phyloP scores from a whole-genome alignment of 2,329 filamentous ascomycete species.

The Phyllosticta citribraziliensis region DNA sequence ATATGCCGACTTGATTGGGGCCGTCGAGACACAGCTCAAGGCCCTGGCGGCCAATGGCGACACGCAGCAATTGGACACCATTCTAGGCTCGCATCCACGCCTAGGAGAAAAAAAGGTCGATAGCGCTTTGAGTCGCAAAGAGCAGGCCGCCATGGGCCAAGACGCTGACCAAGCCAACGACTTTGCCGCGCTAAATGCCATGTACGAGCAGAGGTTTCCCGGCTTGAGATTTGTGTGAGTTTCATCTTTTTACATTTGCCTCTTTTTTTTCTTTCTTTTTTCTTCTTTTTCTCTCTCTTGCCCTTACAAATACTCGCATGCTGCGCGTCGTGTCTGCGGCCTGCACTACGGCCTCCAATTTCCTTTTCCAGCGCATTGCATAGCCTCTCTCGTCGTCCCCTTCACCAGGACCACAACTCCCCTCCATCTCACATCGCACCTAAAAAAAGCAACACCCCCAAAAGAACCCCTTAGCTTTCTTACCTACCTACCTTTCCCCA shows the following conservation, averaged over 20 bases:
- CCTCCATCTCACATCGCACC: not conserved
- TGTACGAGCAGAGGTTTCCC: conserved; percentile 74
- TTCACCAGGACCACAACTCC: not conserved
- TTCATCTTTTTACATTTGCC: not conserved
- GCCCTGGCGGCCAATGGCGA: conserved; percentile 32
- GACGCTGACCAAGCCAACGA: conserved; percentile 28
- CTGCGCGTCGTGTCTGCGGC: not conserved
- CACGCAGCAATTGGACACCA: conserved; percentile 53
- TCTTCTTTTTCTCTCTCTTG: not conserved
- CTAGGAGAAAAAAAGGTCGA: conserved; percentile 73
- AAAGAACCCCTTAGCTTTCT: not conserved
- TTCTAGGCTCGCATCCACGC: conserved; percentile 73
- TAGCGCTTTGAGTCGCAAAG: conserved; percentile 69
- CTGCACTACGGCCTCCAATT: not conserved
- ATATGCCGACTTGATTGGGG: conserved; percentile 60
- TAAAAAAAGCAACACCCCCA: not conserved
- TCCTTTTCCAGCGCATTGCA: not conserved
- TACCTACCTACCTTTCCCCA: not conserved
- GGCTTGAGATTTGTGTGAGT: conserved; percentile 68
- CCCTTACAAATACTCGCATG: too few species aligned
- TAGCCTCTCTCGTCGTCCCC: too few species aligned
- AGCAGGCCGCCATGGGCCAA: conserved; percentile 62
- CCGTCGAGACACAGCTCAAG: conserved; percentile 54
- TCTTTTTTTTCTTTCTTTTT: not conserved
- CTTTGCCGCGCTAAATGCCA: conserved; percentile 48